These are phyloP conservation scores for Hordeum pubiflorum DNA, from an alignment of 202 grass and related monocot species.

Conservation along the genomic window DNA sequence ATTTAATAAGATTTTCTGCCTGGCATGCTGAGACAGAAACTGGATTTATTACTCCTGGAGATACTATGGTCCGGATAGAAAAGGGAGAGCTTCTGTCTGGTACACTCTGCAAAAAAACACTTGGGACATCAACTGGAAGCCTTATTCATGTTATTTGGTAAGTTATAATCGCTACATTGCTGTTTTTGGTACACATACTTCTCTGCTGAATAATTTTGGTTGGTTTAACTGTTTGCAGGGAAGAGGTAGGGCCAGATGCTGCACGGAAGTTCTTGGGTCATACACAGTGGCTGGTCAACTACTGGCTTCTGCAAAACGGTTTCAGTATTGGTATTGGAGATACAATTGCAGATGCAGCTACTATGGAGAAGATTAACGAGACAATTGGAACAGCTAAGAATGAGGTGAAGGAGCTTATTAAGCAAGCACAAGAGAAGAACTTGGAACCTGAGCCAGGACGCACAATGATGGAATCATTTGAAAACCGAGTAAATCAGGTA, in stretches of 20 bases:
- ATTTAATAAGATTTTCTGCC: slow-evolving; percentile 76
- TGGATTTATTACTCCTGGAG: slow-evolving; percentile 82
- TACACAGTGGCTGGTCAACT: slow-evolving; percentile 94
- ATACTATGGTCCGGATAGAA: slow-evolving; percentile 89
- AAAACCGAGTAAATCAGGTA: slow-evolving; percentile 98
- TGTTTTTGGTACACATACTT: background rate
- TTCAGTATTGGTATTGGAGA: slow-evolving; percentile 98
- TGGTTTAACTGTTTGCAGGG: slow-evolving; percentile 53
- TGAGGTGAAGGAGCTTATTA: slow-evolving; percentile 91
- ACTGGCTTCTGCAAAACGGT: slow-evolving; percentile 87
- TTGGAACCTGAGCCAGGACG: slow-evolving; percentile 89
- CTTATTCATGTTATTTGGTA: slow-evolving; percentile 98
- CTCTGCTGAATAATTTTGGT: background rate
- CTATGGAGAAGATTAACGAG: slow-evolving; percentile 87
- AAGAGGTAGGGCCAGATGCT: slow-evolving; percentile 91
- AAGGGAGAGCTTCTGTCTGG: slow-evolving; percentile 88
- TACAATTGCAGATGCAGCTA: slow-evolving; percentile 83
- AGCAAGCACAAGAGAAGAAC: slow-evolving; percentile 47
- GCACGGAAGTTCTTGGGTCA: slow-evolving; percentile 88
- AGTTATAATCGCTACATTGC: background rate
- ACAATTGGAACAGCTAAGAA: slow-evolving; percentile 79
- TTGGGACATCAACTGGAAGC: slow-evolving; percentile 67
- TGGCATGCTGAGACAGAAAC: slow-evolving; percentile 78
- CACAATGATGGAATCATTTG: slow-evolving; percentile 93
- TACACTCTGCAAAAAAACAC: slow-evolving; percentile 80